Conservation (phyloP, 2,329 filamentous ascomycete species). For the Colletotrichum liaoningense region DNA sequence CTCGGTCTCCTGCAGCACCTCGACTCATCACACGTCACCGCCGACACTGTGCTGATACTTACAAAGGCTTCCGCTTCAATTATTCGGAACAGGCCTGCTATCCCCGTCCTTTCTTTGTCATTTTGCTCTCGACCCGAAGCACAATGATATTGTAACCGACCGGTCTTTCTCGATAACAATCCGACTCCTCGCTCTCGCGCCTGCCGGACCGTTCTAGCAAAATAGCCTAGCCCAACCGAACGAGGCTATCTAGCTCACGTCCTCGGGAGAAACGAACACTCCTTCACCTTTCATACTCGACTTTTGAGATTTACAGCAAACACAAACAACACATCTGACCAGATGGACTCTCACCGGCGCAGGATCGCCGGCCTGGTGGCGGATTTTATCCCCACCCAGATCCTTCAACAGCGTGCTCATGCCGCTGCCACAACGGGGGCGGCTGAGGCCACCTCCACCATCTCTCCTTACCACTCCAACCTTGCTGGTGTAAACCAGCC, state of each 20-base stretch:
- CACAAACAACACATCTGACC: conserved; percentile 10
- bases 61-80: conserved; percentile 13
- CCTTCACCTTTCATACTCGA: conserved; percentile 6
- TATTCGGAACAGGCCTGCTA: conserved; percentile 27
- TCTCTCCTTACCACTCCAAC: conserved; percentile 65
- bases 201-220: conserved; percentile 27
- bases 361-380: conserved; percentile 43
- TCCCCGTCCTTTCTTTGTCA: conserved; percentile 19
- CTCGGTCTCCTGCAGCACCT: background rate
- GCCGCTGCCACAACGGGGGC: conserved; percentile 40
- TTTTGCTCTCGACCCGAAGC: conserved; percentile 2
- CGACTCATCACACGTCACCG: conserved; percentile 23
- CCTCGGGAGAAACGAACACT: conserved; percentile 2
- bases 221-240: background rate
- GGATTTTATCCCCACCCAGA: conserved; percentile 45
- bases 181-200: conserved; percentile 5
- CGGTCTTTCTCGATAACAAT: conserved; percentile 24
- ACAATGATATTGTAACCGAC: conserved; percentile 33
- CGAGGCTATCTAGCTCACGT: conserved; percentile 11
- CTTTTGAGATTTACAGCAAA: conserved; percentile 17
- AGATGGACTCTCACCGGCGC: conserved; percentile 47
- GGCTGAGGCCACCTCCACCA: conserved; percentile 53
- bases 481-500: conserved; percentile 71
- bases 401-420: conserved; percentile 43
- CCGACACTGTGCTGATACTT: conserved; percentile 33